phyloP scores from a whole-genome alignment of 1,139 yeast species.

The Martiniozyma asiatica region DNA sequence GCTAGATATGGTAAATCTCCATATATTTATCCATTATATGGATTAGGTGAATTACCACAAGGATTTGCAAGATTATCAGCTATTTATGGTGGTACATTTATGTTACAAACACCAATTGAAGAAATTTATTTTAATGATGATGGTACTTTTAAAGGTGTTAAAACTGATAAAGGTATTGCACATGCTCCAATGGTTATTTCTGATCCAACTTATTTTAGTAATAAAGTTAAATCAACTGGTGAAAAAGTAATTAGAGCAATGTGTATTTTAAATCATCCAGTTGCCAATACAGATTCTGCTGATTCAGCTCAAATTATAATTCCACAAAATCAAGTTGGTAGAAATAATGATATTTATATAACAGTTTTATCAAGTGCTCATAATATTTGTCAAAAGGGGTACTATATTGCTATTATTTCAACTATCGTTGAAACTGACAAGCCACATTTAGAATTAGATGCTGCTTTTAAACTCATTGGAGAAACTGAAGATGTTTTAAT shows the following conservation, averaged over 20 bases:
- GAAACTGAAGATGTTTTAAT: slow-evolving; percentile 73
- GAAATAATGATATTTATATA: slow-evolving; percentile 89
- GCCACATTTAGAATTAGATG: slow-evolving; percentile 86
- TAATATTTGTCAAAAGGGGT: slow-evolving; percentile 83
- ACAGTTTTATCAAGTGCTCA: slow-evolving; percentile 87
- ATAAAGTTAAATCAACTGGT: slow-evolving; percentile 75
- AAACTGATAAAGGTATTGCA: slow-evolving; percentile 84
- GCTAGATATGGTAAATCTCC: slow-evolving; percentile 96
- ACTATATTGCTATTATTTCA: slow-evolving; percentile 85
- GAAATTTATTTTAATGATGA: slow-evolving; percentile 66
- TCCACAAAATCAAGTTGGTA: slow-evolving; percentile 90
- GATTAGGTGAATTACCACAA: slow-evolving; percentile 95
- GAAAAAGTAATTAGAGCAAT: slow-evolving; percentile 88
- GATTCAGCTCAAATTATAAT: slow-evolving; percentile 91
- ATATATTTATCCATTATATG: slow-evolving; percentile 89
- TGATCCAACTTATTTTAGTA: slow-evolving; percentile 97
- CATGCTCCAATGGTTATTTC: slow-evolving; percentile 92
- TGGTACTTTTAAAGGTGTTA: slow-evolving; percentile 68
- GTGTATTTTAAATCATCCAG: slow-evolving; percentile 83
- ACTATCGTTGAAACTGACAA: slow-evolving; percentile 90
- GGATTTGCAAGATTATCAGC: slow-evolving; percentile 97
- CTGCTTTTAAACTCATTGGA: slow-evolving; percentile 88
- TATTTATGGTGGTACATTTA: slow-evolving; percentile 95
- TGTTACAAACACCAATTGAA: slow-evolving; percentile 94
- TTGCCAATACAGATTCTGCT: slow-evolving; percentile 69